Evolutionary conservation across 257 asterid species (phyloP).

Genomic region (Asclepias syriaca): DNA sequence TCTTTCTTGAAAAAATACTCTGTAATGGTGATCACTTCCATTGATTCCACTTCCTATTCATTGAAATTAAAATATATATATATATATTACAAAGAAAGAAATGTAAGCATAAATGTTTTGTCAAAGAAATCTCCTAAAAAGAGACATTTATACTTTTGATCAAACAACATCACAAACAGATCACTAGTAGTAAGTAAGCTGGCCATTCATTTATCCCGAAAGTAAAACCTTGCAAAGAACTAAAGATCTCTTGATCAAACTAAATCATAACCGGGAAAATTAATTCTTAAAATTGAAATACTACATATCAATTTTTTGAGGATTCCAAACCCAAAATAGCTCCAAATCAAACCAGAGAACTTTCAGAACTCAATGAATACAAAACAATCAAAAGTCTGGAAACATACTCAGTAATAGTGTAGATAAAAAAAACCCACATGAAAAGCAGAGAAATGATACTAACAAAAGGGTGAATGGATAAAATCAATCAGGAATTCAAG

Average conservation of each 20-base stretch:
- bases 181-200: neutral
- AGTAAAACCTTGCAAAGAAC: neutral
- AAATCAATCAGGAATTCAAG: neutral
- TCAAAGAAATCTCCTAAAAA: neutral
- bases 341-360: conserved; percentile 1
- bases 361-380: neutral
- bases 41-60: neutral
- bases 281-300: neutral
- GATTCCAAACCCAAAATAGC: neutral
- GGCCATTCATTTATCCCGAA: neutral
- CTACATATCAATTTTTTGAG: neutral
- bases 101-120: neutral
- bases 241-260: neutral
- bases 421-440: neutral
- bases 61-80: neutral
- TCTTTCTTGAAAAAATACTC: neutral
- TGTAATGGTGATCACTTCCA: neutral
- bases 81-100: neutral
- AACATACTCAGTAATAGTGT: neutral
- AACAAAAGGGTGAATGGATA: neutral
- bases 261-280: neutral
- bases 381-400: neutral
- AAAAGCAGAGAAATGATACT: neutral
- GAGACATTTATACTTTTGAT: neutral
- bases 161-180: neutral